Conservation (phyloP, 257 asterid species). For the Hygrophila difformis region DNA sequence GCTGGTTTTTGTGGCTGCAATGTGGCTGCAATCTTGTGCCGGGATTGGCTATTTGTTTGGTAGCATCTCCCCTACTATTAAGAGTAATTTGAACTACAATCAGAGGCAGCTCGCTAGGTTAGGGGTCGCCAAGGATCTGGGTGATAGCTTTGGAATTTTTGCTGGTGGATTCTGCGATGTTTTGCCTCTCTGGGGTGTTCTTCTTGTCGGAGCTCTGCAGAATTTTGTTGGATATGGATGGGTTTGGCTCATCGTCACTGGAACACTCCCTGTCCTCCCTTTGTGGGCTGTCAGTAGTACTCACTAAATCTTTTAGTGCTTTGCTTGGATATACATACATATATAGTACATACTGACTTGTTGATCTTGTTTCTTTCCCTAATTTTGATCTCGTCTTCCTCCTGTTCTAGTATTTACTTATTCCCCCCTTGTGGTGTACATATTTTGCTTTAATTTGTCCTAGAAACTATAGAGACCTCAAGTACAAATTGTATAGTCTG, state of each 20-base stretch:
- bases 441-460: too few species aligned
- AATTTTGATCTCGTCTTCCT: too few species aligned
- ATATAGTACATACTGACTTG: too few species aligned
- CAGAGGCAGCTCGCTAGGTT: slow-evolving; percentile 70
- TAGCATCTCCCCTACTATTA: slow-evolving; percentile 75
- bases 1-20: slow-evolving; percentile 92
- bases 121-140: slow-evolving; percentile 88
- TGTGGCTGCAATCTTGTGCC: slow-evolving; percentile 90
- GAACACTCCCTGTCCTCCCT: slow-evolving; percentile 50
- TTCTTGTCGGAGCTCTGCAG: slow-evolving; percentile 68
- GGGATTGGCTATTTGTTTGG: slow-evolving; percentile 85
- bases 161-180: slow-evolving; percentile 63
- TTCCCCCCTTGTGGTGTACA: too few species aligned
- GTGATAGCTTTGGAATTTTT: slow-evolving; percentile 74
- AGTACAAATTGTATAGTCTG: too few species aligned
- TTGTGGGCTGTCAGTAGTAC: slow-evolving; percentile 87
- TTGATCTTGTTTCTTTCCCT: too few species aligned
- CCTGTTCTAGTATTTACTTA: too few species aligned
- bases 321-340: too few species aligned
- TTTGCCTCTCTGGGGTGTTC: slow-evolving; percentile 65
- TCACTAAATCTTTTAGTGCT: too few species aligned
- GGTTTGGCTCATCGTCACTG: slow-evolving; percentile 66
- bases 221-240: slow-evolving; percentile 77
- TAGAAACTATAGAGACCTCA: too few species aligned
- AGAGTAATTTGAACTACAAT: slow-evolving; percentile 59